Evolutionary conservation across 139 green algal species (phyloP), one percentile per base, ranked within the genome.

Genomic region (Chlamydomonas sphaeroides): DNA sequence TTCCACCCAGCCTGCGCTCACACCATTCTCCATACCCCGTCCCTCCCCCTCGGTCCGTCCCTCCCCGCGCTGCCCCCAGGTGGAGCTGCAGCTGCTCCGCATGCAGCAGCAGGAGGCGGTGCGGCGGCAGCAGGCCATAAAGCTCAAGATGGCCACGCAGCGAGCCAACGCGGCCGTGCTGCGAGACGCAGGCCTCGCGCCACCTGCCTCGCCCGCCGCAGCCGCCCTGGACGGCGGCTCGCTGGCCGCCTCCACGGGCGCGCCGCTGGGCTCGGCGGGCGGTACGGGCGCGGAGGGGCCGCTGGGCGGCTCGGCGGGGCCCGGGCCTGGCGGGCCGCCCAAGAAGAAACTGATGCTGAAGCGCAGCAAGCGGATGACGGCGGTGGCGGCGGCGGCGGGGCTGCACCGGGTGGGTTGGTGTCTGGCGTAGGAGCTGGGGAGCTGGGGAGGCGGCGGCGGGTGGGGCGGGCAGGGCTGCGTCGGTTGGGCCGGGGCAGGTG

Each of bases 91-190:
- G 63, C 77, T 84, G 35, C 35, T 84, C 0, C 77, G 77, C 48
- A 84, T 84, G 77, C 77, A 65, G 48, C 63, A 75, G 65, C 77
- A 84, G 65, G 77, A 84, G 77, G 77, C 77, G 4, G 77, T 84
- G 33, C 77, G 77, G 45, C 42, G 49, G 30, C 77, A 84, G 45
- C 77, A 84, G 65, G 65, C 65, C 1, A 56, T 84, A 49, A 67
- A 57, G 26, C 35, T 84, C 26, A 11, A 17, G 26, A 2, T 84
- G 17, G 77, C 77, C 3, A 65, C 77, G 33, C 41, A 84, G 26
- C 61, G 35, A 0, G 77, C 77, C 49, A 67, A 84, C 51, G 63
- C 65, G 1, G 77, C 77, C 42, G 59, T 80, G 59, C 57, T 80
- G 39, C 45, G 45, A 53, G 10, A 10, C 45, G 11, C 45, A 10